phyloP scores from a whole-genome alignment of 306 rosid species.

The Lathyrus aphaca region DNA sequence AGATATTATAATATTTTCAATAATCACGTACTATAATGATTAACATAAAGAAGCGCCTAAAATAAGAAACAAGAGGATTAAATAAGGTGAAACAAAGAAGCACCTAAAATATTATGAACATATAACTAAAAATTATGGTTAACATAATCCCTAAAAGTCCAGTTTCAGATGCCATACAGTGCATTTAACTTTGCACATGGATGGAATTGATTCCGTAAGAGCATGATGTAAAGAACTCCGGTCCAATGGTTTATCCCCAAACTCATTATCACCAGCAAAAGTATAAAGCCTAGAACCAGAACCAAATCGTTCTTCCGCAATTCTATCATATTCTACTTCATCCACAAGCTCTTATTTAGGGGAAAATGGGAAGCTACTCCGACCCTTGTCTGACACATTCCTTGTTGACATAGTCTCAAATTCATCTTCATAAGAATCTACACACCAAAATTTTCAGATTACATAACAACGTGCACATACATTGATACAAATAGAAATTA shows the following conservation, averaged over 20 bases:
- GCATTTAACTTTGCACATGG: conserved; percentile 95
- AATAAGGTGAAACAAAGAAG: neutral
- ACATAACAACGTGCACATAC: no score
- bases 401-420: conserved; percentile 40
- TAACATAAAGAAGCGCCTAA: no score
- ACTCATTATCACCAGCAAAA: conserved; percentile 60
- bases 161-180: conserved; percentile 52
- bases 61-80: no score
- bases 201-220: conserved; percentile 55
- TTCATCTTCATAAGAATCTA: conserved; percentile 69
- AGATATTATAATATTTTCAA: no score
- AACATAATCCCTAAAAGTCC: conserved; percentile 17
- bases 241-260: conserved; percentile 63
- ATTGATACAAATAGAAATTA: neutral
- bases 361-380: conserved; percentile 43
- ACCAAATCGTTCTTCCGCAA: conserved; percentile 78
- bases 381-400: conserved; percentile 51
- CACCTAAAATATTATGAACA: neutral
- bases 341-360: conserved; percentile 85
- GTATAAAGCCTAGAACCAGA: conserved; percentile 45
- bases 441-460: neutral
- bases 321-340: conserved; percentile 79
- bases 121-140: neutral
- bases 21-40: no score
- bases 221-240: conserved; percentile 41